Evolutionary conservation across 2,329 filamentous ascomycete genomes (phyloP), one percentile per base, ranked within the genome.

Genomic region (Colletotrichum sojae): DNA sequence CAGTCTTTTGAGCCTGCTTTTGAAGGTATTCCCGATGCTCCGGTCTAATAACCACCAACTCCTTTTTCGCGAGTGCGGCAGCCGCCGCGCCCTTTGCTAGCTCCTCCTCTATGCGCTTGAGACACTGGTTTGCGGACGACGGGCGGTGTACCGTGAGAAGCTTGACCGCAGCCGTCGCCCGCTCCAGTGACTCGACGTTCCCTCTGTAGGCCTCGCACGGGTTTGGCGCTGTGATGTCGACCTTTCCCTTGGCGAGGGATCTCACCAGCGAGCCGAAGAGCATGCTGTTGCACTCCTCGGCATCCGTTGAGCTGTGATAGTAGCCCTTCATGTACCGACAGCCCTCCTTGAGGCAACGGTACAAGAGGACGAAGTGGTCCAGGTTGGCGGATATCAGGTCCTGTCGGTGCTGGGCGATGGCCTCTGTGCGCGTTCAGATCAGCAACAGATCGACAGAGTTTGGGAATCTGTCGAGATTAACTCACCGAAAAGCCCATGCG

Each of bases 231-330:
- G 67, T 69, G 36, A 69, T 56, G 36, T 69, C 67, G 13, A 69
- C 67, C 13, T 57, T 69, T 9, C 67, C 67, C 36, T 69, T 69
- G 1, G 55, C 67, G 3, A 69, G 62, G 2, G 43, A 61, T 45
- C 67, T 39, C 3, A 69, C 51, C 18, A 69, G 25, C 15, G 67
- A 69, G 18, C 67, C 67, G 10, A 69, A 25, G 1, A 69, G 67
- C 67, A 69, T 69, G 62, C 67, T 69, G 52, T 69, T 69, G 51
- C 67, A 69, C 56, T 69, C 67, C 22, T 69, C 67, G 2, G 67
- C 67, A 13, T 69, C 67, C 10, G 67, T 43, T 5, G 67, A 69
- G 45, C 67, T 69, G 55, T 69, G 67, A 15, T 67, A 69, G 27
- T 69, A 69, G 5, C 67, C 67, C 27, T 69, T 66, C 67, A 69